These are phyloP conservation scores for Fraxinus paxiana DNA, from an alignment of 305 asterid species.

Conservation along the genomic window DNA sequence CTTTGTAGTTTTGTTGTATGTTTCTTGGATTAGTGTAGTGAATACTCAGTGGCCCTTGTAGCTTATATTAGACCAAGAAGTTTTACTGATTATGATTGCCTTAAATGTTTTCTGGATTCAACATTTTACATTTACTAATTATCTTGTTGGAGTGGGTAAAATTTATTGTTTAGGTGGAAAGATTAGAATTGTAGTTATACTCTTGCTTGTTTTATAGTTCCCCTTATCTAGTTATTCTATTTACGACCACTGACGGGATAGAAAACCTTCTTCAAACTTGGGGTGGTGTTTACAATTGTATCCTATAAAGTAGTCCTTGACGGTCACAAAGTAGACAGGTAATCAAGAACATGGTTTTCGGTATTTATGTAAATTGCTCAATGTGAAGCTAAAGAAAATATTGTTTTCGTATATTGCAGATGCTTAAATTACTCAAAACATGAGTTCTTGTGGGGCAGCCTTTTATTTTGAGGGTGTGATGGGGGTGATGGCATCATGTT, in stretches of 20 bases:
- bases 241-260: neutral
- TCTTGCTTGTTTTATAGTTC: neutral
- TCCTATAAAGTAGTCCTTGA: neutral
- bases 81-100: neutral
- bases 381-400: neutral
- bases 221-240: neutral
- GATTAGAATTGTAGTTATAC: neutral
- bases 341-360: neutral
- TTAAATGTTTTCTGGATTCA: neutral
- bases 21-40: neutral
- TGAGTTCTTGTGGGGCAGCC: neutral
- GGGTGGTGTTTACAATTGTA: neutral
- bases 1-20: neutral
- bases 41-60: neutral
- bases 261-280: neutral
- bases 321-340: neutral
- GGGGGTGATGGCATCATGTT: neutral
- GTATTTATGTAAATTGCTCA: neutral
- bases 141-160: conserved; percentile 26
- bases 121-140: neutral
- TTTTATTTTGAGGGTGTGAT: neutral
- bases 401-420: neutral
- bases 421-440: neutral
- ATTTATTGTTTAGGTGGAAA: neutral
- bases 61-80: conserved; percentile 12